A percentile compares a stretch with the other conserved stretches of the same genome.
Evolutionary conservation across 2,329 filamentous ascomycete species (phyloP).

Genomic region (Lizonia empirigonia): DNA sequence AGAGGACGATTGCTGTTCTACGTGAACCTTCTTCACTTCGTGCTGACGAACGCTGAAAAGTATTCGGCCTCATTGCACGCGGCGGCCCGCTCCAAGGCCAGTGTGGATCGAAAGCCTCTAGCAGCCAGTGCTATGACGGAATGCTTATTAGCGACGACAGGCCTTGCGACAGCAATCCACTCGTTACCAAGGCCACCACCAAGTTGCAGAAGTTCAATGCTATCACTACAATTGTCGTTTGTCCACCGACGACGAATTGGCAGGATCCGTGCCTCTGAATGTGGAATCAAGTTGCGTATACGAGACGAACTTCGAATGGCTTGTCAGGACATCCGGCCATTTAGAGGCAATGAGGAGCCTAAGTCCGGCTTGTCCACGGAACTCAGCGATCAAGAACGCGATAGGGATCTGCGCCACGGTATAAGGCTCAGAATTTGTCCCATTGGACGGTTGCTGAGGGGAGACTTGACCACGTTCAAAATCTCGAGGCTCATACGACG

Average conservation of each 20-base stretch:
- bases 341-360: neutral
- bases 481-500: neutral
- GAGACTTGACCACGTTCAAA: neutral
- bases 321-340: neutral
- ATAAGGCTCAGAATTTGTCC: neutral
- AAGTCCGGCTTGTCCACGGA: neutral
- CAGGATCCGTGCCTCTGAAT: neutral
- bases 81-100: conserved; percentile 12
- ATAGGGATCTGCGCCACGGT: conserved; percentile 1
- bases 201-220: neutral
- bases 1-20: neutral
- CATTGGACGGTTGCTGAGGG: neutral
- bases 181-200: neutral
- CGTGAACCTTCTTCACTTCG: neutral
- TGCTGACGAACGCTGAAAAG: conserved; percentile 1
- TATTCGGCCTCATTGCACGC: conserved; percentile 17
- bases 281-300: neutral
- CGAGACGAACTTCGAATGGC: neutral
- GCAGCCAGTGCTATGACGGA: conserved; percentile 14
- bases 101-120: conserved; percentile 16
- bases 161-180: neutral
- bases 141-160: conserved; percentile 1
- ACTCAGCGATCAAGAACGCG: neutral
- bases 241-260: neutral
- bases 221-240: neutral